Evolutionary conservation across 23 red algal genomes (phyloP), one percentile per base, ranked within the genome.

Genomic region (Gracilaria vermiculophylla): DNA sequence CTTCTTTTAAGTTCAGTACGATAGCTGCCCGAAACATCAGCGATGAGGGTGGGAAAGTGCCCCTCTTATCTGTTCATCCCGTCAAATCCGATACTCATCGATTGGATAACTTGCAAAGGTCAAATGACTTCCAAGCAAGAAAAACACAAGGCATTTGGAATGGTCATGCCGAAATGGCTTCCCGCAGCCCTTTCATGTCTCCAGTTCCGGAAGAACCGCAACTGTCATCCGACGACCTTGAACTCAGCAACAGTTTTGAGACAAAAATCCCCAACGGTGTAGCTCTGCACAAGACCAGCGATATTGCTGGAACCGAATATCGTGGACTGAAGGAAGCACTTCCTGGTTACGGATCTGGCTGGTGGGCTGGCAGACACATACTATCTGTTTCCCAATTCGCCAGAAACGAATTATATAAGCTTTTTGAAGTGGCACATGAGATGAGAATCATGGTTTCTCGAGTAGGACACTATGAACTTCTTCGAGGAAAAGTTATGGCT

Each of bases 341-440:
- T 19, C 91, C 91, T 8, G 85, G 92, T 24, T 90, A 90, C 41
- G 92, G 92, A 16, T 45, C 50, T 42, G 85, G 85, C 39, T 90
- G 92, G 85, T 95, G 92, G 92, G 83, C 78, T 34, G 92, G 92
- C 27, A 89, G 89, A 49, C 88, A 94, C 53, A 90, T 98, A 69
- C 33, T 98, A 15, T 92, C 86, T 40, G 93, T 98, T 27, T 69
- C 83, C 0, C 92, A 98, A 76, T 98, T 98, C 56, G 47, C 82
- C 21, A 78, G 96, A 48, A 73, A 90, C 41, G 92, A 98, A 25
- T 62, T 98, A 35, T 92, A 98, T 78, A 83, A 88, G 55, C 73
- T 98, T 5, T 98, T 98, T 77, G 92, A 92, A 67, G 89, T 95
- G 20, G 96, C 96, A 21, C 81, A 92, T n/a, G 96, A 98, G 52